A percentile compares a stretch with the other conserved stretches of the same genome.
phyloP scores from a whole-genome alignment of 2,329 filamentous ascomycete genomes.

The Immersiporthe knoxdaviesiana region DNA sequence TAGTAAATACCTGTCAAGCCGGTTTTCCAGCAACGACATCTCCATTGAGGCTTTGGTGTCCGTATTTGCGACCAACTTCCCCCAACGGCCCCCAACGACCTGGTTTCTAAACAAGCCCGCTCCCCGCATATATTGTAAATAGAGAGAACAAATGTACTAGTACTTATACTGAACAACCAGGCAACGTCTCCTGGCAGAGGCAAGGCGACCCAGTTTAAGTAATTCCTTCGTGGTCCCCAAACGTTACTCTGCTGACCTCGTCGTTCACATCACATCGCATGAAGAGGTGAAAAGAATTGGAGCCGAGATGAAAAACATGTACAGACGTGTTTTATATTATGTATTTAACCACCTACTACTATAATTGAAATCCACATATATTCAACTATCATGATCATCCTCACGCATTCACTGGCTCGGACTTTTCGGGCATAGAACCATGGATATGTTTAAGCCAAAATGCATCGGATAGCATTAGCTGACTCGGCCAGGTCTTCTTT shows the following conservation, averaged over 20 bases:
- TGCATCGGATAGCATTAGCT: conserved; percentile 32
- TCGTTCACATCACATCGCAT: neutral
- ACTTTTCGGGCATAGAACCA: neutral
- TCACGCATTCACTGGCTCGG: neutral
- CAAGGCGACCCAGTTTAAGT: too few relatives aligned
- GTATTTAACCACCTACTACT: neutral
- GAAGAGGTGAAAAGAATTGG: neutral
- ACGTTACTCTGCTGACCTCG: neutral
- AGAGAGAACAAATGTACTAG: too few relatives aligned
- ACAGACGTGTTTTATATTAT: too few relatives aligned
- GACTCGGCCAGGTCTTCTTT: conserved; percentile 15
- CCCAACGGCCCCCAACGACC: neutral
- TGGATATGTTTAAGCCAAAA: conserved; percentile 19
- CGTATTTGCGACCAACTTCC: neutral
- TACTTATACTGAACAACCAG: too few relatives aligned
- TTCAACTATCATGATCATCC: neutral
- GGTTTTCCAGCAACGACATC: neutral
- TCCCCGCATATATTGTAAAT: too few relatives aligned
- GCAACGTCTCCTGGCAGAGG: too few relatives aligned
- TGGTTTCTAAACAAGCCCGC: too few relatives aligned
- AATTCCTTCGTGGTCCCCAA: neutral
- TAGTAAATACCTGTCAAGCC: too few relatives aligned
- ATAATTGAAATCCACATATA: neutral
- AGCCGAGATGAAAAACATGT: neutral
- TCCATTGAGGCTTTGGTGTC: neutral